phyloP scores from a whole-genome alignment of 2,329 filamentous ascomycete species.

The Colletotrichum orchidophilum region DNA sequence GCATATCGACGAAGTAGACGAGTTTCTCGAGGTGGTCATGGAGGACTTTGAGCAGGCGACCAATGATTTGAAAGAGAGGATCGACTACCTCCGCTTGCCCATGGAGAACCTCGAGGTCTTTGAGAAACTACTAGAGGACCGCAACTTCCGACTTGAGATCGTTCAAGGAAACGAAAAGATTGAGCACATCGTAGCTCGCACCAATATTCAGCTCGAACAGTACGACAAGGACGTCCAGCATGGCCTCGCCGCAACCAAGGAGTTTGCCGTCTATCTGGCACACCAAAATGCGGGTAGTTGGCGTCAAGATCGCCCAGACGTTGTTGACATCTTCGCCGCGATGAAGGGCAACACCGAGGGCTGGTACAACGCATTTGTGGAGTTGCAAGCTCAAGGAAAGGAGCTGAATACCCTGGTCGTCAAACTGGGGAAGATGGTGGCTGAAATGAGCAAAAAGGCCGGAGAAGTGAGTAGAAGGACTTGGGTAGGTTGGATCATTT shows the following conservation, averaged over 20 bases:
- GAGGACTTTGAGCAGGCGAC: constrained; percentile 85
- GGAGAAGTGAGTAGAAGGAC: constrained; percentile 83
- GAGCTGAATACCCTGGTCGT: constrained; percentile 75
- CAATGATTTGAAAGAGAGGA: constrained; percentile 81
- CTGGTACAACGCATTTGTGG: constrained; percentile 84
- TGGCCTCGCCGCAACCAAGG: constrained; percentile 78
- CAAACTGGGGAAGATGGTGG: constrained; percentile 79
- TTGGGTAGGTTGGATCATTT: constrained; percentile 63
- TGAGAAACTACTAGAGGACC: constrained; percentile 87
- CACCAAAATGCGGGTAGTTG: constrained; percentile 70
- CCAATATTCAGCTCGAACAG: constrained; percentile 78
- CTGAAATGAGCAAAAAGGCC: constrained; percentile 87
- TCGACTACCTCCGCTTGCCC: constrained; percentile 82
- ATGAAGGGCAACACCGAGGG: constrained; percentile 95
- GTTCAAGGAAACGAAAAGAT: constrained; percentile 90
- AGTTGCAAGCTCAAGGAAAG: constrained; percentile 77
- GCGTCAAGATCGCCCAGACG: constrained; percentile 68
- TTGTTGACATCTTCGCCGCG: constrained; percentile 80
- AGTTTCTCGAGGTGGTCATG: constrained; percentile 85
- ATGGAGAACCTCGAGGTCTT: constrained; percentile 86
- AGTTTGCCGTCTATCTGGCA: constrained; percentile 80
- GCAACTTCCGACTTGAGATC: constrained; percentile 82
- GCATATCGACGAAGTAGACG: constrained; percentile 94
- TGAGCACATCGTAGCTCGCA: constrained; percentile 86
- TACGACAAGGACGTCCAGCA: constrained; percentile 81